phyloP scores from a whole-genome alignment of 148 eudicot genomes.

The Heliosperma pusillum region DNA sequence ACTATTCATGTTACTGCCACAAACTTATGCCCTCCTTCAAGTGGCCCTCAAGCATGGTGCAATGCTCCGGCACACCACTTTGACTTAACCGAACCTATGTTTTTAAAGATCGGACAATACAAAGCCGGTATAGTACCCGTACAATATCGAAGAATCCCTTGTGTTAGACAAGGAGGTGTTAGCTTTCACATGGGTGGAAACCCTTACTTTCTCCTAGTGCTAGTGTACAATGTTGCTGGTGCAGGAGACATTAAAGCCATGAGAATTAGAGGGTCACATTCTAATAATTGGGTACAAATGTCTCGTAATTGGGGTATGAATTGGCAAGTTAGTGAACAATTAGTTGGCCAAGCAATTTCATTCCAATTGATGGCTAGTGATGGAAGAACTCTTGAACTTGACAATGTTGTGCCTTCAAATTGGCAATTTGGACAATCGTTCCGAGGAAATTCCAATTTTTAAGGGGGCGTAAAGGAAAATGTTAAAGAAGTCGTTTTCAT shows the following conservation, averaged over 20 bases:
- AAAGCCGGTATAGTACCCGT: slow-evolving; percentile 26
- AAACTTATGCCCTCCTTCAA: slow-evolving; percentile 25
- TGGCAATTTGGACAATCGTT: slow-evolving; percentile 23
- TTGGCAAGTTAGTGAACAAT: slow-evolving; percentile 13
- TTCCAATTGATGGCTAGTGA: slow-evolving; percentile 23
- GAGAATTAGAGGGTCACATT: slow-evolving; percentile 18
- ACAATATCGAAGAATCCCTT: slow-evolving; percentile 10
- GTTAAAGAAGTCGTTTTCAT: too few relatives aligned
- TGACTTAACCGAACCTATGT: slow-evolving; percentile 25
- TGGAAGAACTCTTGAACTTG: slow-evolving; percentile 4
- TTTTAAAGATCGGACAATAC: slow-evolving; percentile 13
- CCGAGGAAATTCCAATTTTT: slow-evolving; percentile 16
- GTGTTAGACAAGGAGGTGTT: slow-evolving; percentile 20
- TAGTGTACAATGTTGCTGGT: slow-evolving; percentile 27
- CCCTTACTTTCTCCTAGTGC: slow-evolving; percentile 19
- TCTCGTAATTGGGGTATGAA: slow-evolving; percentile 31
- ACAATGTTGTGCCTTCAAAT: slow-evolving; percentile 11
- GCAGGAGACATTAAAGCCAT: slow-evolving; percentile 20
- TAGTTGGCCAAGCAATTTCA: not conserved
- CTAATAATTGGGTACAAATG: slow-evolving; percentile 11
- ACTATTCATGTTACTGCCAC: slow-evolving; percentile 27
- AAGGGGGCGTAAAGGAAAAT: not conserved
- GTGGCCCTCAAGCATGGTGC: slow-evolving; percentile 23
- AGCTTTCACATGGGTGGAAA: slow-evolving; percentile 16
- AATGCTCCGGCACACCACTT: slow-evolving; percentile 25